Percentiles rank a stretch among this genome's conserved stretches.
Evolutionary conservation across 2,329 filamentous ascomycete species (phyloP).

Genomic region (Fusarium denticulatum): DNA sequence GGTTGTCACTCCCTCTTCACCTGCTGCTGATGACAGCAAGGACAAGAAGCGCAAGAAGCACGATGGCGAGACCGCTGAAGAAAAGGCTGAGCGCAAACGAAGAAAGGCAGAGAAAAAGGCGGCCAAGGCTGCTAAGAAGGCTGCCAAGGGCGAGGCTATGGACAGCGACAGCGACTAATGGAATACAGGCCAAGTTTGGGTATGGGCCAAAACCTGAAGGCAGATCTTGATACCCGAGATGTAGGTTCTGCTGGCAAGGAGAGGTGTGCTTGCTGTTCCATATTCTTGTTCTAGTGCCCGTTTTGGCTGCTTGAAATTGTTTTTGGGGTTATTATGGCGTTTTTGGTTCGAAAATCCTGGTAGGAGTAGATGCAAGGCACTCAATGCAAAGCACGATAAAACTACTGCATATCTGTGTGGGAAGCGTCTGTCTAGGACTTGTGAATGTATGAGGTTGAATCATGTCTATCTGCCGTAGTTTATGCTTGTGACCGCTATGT

Average conservation of each 20-base stretch:
- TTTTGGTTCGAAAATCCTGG: conserved; percentile 45
- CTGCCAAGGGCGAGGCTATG: conserved; percentile 60
- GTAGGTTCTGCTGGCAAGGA: conserved; percentile 39
- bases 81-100: conserved; percentile 70
- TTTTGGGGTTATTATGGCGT: conserved; percentile 42
- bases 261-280: conserved; percentile 44
- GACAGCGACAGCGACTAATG: conserved; percentile 64
- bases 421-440: background rate
- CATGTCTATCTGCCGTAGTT: conserved; percentile 13
- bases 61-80: conserved; percentile 77
- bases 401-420: conserved; percentile 15
- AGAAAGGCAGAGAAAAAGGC: conserved; percentile 70
- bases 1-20: conserved; percentile 50
- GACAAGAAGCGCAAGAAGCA: conserved; percentile 82
- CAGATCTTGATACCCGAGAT: conserved; percentile 36
- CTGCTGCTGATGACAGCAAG: conserved; percentile 64
- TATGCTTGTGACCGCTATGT: conserved; percentile 15
- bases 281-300: conserved; percentile 36
- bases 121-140: conserved; percentile 66
- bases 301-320: conserved; percentile 37
- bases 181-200: conserved; percentile 8
- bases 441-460: conserved; percentile 8
- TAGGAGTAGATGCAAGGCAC: conserved; percentile 45
- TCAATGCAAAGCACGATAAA: conserved; percentile 44
- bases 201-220: conserved; percentile 15